These are phyloP conservation scores for Phytophthora hybrid DNA, from an alignment of 352 stramenopile genomes.

Conservation along the genomic window DNA sequence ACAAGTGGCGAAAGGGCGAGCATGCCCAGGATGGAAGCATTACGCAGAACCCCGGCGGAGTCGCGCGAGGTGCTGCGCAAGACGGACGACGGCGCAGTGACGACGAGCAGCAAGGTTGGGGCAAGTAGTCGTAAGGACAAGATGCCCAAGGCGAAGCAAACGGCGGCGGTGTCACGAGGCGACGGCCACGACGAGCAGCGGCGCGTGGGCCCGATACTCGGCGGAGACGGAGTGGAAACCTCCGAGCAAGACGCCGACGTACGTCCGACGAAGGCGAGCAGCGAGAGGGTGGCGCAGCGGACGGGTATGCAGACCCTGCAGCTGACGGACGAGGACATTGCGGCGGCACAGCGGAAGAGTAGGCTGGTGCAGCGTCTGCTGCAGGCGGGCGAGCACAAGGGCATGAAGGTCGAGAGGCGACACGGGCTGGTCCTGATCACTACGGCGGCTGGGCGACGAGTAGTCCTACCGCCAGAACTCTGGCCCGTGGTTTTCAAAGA, in stretches of 20 bases:
- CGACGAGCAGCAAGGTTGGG: neutral
- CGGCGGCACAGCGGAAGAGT: neutral
- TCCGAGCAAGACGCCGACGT: neutral
- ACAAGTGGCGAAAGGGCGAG: neutral
- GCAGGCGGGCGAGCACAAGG: neutral
- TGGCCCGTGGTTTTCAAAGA: no score
- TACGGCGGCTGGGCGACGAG: no score
- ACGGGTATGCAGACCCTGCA: no score
- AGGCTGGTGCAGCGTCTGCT: no score
- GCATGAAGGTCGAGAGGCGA: no score
- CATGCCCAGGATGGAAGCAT: neutral
- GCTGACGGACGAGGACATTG: neutral
- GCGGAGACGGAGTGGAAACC: neutral
- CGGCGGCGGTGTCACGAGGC: neutral
- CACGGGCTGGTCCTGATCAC: no score
- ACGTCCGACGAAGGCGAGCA: neutral
- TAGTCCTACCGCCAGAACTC: no score
- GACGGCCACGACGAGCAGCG: neutral
- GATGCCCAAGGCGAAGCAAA: neutral
- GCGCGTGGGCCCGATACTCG: neutral
- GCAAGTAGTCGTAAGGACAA: neutral
- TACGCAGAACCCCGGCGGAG: neutral
- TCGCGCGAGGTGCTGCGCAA: neutral
- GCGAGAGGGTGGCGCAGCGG: neutral
- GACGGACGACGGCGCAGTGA: neutral